Conservation (phyloP, 2,329 filamentous ascomycete genomes). For the Xylaria sp. region DNA sequence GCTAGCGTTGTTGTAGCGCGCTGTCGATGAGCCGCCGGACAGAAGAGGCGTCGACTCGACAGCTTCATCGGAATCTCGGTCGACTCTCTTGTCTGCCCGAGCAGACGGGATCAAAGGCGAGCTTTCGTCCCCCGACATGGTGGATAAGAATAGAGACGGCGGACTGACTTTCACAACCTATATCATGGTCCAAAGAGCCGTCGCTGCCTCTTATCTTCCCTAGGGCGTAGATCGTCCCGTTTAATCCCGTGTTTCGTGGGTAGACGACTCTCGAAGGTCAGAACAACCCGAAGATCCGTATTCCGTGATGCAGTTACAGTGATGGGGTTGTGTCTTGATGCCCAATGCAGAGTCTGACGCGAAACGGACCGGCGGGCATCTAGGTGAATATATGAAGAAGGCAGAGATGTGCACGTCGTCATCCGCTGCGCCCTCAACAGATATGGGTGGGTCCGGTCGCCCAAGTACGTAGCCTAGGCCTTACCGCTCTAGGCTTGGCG, state of each 20-base stretch:
- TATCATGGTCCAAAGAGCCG: slow-evolving; percentile 6
- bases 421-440: slow-evolving; percentile 3
- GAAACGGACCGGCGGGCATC: background rate
- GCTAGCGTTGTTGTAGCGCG: slow-evolving; percentile 38
- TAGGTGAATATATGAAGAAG: background rate
- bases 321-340: background rate
- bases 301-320: background rate
- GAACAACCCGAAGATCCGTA: background rate
- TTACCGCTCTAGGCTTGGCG: slow-evolving; percentile 6
- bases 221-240: background rate
- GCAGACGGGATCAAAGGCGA: slow-evolving; percentile 21
- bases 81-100: slow-evolving; percentile 25
- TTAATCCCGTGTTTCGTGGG: background rate
- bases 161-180: slow-evolving; percentile 5
- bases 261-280: background rate
- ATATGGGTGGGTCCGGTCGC: background rate
- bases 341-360: background rate
- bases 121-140: slow-evolving; percentile 15
- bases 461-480: background rate
- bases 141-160: slow-evolving; percentile 1
- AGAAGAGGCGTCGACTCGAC: slow-evolving; percentile 51
- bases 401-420: slow-evolving; percentile 12
- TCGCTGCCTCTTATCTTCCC: background rate
- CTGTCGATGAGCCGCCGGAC: slow-evolving; percentile 33
- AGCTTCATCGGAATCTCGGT: slow-evolving; percentile 23